phyloP scores from a whole-genome alignment of 345 rosid species.

The Pelargonium nanum region DNA sequence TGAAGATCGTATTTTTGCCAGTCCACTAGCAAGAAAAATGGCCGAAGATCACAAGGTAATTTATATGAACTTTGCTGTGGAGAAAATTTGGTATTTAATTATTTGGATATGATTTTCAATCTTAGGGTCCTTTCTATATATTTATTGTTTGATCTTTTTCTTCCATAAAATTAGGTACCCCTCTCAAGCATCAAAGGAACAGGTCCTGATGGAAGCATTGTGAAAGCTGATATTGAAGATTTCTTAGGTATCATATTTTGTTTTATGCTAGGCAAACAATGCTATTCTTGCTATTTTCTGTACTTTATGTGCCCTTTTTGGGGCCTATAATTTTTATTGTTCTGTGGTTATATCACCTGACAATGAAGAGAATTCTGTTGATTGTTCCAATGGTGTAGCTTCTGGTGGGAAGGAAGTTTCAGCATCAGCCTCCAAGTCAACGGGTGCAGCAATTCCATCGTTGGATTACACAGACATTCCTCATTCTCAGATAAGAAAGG shows the following conservation, averaged over 20 bases:
- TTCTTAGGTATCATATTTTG: slow-evolving; percentile 50
- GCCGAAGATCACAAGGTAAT: slow-evolving; percentile 80
- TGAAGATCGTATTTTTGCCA: slow-evolving; percentile 61
- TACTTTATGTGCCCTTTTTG: not conserved
- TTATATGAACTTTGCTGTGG: slow-evolving; percentile 3
- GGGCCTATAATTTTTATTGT: not conserved
- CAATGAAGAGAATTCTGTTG: not conserved
- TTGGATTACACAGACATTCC: slow-evolving; percentile 86
- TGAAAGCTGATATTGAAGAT: slow-evolving; percentile 90
- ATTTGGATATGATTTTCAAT: not conserved
- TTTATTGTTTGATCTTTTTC: too few relatives aligned
- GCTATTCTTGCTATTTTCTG: too few relatives aligned
- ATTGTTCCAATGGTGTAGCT: slow-evolving; percentile 28
- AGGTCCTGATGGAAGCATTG: slow-evolving; percentile 77
- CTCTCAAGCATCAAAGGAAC: slow-evolving; percentile 87
- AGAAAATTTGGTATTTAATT: too few relatives aligned
- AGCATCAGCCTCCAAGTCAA: slow-evolving; percentile 38
- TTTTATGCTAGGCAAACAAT: slow-evolving; percentile 1
- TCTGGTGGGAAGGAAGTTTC: slow-evolving; percentile 59
- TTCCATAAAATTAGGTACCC: slow-evolving; percentile 36
- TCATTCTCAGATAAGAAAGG: slow-evolving; percentile 94
- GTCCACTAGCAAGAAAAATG: slow-evolving; percentile 83
- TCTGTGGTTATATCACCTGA: not conserved
- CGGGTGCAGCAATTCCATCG: slow-evolving; percentile 33
- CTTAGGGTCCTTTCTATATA: too few relatives aligned